These are phyloP conservation scores for Xylaria telfairii DNA, from an alignment of 495 filamentous ascomycete species.

Conservation along the genomic window DNA sequence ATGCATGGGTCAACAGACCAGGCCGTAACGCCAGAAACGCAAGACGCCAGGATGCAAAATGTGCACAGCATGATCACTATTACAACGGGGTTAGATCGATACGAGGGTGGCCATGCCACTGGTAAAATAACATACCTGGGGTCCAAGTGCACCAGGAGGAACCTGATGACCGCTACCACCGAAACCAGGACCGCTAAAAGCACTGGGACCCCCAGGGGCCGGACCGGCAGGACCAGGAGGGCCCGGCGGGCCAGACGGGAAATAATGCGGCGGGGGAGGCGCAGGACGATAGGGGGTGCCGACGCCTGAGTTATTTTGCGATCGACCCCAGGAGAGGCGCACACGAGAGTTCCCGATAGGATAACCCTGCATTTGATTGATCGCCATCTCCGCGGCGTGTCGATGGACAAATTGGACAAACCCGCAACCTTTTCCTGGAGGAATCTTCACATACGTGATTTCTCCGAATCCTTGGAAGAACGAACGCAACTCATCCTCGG, in stretches of 20 bases:
- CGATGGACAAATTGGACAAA: conserved; percentile 99
- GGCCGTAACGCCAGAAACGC: conserved; percentile 44
- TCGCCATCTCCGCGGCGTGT: conserved; percentile 99
- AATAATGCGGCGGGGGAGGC: conserved; percentile 87
- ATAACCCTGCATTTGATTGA: conserved; percentile 99
- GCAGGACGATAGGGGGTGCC: conserved; percentile 97
- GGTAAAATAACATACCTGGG: conserved; percentile 32
- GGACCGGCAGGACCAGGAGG: conserved; percentile 55
- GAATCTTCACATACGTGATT: conserved; percentile 99
- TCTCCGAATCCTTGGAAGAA: conserved; percentile 99
- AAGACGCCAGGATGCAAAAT: conserved; percentile 41
- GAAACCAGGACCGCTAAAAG: conserved; percentile 29
- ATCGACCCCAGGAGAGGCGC: conserved; percentile 94
- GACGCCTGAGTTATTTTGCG: conserved; percentile 98
- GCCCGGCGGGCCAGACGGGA: conserved; percentile 74
- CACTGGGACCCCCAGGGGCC: conserved; percentile 34
- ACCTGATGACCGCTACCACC: conserved; percentile 28
- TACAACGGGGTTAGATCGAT: conserved; percentile 2
- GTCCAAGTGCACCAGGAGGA: conserved; percentile 37
- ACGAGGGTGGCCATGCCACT: background rate
- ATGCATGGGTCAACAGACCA: conserved; percentile 39
- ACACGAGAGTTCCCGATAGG: conserved; percentile 99
- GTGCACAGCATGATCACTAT: conserved; percentile 23
- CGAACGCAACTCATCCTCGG: conserved; percentile 97
- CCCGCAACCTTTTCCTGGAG: conserved; percentile 97